Evolutionary conservation across 129 eudicot species (phyloP).

Genomic region (Ambrosia trifida): DNA sequence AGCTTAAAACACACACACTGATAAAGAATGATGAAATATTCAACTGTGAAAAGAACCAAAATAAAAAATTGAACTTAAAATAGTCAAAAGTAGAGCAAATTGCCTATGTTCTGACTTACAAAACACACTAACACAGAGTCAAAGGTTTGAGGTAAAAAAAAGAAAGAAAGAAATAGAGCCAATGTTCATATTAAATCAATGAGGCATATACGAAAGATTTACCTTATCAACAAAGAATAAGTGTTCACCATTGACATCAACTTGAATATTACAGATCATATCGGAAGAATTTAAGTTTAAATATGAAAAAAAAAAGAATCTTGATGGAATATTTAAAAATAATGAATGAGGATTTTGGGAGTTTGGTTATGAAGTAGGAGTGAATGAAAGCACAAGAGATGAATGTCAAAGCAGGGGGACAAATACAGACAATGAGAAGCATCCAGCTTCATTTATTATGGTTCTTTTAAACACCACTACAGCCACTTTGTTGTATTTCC

Average conservation of each 20-base stretch:
- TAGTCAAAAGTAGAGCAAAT: neutral
- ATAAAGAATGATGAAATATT: no score
- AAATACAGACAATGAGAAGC: slow-evolving; percentile 34
- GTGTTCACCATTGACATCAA: slow-evolving; percentile 64
- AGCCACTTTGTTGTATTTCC: neutral
- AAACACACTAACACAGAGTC: neutral
- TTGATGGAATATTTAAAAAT: slow-evolving; percentile 20
- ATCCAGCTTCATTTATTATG: slow-evolving; percentile 33
- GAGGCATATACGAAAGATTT: neutral
- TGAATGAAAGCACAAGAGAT: slow-evolving; percentile 36
- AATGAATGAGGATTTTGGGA: slow-evolving; percentile 10
- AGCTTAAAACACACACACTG: no score
- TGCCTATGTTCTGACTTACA: neutral
- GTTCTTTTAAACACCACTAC: neutral
- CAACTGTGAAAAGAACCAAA: no score
- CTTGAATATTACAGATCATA: slow-evolving; percentile 49
- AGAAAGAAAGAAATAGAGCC: neutral
- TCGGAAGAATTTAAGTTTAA: slow-evolving; percentile 19
- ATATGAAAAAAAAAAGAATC: neutral
- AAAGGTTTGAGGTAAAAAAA: neutral
- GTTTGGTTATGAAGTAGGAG: slow-evolving; percentile 16
- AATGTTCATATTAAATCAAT: neutral
- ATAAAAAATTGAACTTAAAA: no score
- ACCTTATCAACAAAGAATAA: slow-evolving; percentile 58
- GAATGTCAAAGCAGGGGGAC: slow-evolving; percentile 27